These are phyloP conservation scores for Plasmodium chabaudi DNA, from an alignment of 169 alveolate species.

Conservation along the genomic window DNA sequence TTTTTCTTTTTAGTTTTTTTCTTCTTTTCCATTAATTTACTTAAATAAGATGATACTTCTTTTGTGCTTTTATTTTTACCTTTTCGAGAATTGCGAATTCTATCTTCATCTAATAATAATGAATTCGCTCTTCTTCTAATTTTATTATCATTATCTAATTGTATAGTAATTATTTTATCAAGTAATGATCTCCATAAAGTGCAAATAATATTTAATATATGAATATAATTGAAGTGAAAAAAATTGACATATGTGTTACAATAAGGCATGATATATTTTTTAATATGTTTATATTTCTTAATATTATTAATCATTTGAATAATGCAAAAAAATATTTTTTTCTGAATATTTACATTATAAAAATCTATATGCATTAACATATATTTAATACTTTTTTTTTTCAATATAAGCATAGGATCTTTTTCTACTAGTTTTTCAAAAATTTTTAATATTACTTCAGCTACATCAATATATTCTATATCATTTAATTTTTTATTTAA, in stretches of 20 bases:
- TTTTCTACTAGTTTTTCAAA: conserved; percentile 75
- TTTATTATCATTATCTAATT: conserved; percentile 58
- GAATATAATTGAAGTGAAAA: conserved; percentile 71
- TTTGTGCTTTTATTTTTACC: conserved; percentile 1
- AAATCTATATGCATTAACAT: conserved; percentile 77
- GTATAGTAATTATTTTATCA: conserved; percentile 61
- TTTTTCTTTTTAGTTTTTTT: conserved; percentile 33
- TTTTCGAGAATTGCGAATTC: not conserved
- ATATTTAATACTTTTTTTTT: conserved; percentile 72
- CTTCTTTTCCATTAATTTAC: conserved; percentile 48
- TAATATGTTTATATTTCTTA: conserved; percentile 64
- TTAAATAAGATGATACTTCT: conserved; percentile 18
- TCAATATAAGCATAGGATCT: conserved; percentile 75
- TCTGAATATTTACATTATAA: conserved; percentile 72
- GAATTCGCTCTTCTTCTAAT: conserved; percentile 9
- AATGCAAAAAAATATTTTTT: conserved; percentile 75
- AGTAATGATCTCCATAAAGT: conserved; percentile 75
- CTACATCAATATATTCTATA: conserved; percentile 76
- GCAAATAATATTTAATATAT: conserved; percentile 74
- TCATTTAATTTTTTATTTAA: conserved; percentile 71
- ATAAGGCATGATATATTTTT: conserved; percentile 70
- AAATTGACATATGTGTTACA: conserved; percentile 58
- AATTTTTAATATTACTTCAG: conserved; percentile 70
- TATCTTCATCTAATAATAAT: not conserved
- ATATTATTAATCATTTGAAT: conserved; percentile 77